These are phyloP conservation scores for Astrephomene gubernaculifera DNA, from an alignment of 139 green algal species.

Conservation along the genomic window DNA sequence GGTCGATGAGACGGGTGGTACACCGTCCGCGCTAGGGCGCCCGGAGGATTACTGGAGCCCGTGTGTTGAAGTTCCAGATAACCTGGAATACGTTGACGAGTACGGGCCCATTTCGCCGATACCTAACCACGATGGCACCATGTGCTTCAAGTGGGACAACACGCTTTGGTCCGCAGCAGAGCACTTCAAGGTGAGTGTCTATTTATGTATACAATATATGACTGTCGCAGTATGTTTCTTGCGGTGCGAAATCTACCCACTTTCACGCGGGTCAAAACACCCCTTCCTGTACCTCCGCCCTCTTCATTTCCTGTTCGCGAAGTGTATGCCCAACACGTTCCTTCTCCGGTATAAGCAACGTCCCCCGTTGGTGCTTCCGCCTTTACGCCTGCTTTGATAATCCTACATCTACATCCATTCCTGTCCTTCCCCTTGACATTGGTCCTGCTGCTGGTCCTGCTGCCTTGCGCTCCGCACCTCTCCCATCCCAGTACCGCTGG, in stretches of 20 bases:
- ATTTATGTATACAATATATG: too few species aligned
- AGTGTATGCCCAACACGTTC: too few species aligned
- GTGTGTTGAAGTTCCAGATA: slow-evolving; percentile 57
- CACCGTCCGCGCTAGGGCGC: not conserved
- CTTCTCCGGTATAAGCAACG: too few species aligned
- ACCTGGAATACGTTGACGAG: slow-evolving; percentile 58
- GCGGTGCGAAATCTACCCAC: too few species aligned
- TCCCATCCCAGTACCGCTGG: slow-evolving; percentile 84
- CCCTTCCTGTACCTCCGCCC: too few species aligned
- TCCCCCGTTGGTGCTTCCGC: too few species aligned
- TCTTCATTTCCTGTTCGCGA: too few species aligned
- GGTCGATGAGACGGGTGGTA: not conserved
- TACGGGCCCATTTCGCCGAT: slow-evolving; percentile 61
- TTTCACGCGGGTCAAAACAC: too few species aligned
- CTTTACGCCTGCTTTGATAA: too few species aligned
- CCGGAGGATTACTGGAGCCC: slow-evolving; percentile 64
- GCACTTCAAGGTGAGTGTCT: slow-evolving; percentile 83
- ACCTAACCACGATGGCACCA: slow-evolving; percentile 90
- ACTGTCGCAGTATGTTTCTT: too few species aligned
- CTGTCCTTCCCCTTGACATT: not conserved
- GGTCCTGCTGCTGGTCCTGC: not conserved
- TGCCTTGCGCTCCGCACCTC: too few species aligned
- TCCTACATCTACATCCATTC: too few species aligned
- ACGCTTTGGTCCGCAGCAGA: slow-evolving; percentile 86
- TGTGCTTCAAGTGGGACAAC: slow-evolving; percentile 92